phyloP scores from a whole-genome alignment of 495 filamentous ascomycete genomes.

The Darksidea phi region DNA sequence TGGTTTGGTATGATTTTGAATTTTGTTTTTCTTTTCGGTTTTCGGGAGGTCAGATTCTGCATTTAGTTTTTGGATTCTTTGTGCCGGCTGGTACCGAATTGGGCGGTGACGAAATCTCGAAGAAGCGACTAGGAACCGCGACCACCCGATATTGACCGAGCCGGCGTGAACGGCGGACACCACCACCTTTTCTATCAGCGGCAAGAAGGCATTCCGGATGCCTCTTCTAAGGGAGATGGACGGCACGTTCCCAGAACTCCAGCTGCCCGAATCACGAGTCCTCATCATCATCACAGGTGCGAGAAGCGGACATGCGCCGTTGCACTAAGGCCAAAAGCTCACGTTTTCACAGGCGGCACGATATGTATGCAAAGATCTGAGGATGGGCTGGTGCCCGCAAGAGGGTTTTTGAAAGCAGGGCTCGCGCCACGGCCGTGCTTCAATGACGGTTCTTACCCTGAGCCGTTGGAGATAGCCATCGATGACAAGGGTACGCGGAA shows the following conservation, averaged over 20 bases:
- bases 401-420: slow-evolving; percentile 78
- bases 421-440: slow-evolving; percentile 83
- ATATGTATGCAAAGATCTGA: slow-evolving; percentile 80
- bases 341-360: slow-evolving; percentile 63
- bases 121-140: too few relatives aligned
- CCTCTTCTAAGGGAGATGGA: slow-evolving; percentile 23
- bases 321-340: neutral
- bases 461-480: slow-evolving; percentile 54
- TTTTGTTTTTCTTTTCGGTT: too few relatives aligned
- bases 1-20: too few relatives aligned
- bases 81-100: too few relatives aligned
- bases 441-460: slow-evolving; percentile 74
- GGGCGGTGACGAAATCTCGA: too few relatives aligned
- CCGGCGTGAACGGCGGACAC: too few relatives aligned
- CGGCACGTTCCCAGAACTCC: slow-evolving; percentile 31
- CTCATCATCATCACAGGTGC: slow-evolving; percentile 81
- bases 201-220: neutral
- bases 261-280: slow-evolving; percentile 70
- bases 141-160: too few relatives aligned
- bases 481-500: slow-evolving; percentile 49
- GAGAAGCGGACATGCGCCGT: neutral
- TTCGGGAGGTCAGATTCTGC: too few relatives aligned
- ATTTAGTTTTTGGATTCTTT: too few relatives aligned
- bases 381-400: slow-evolving; percentile 53
- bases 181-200: neutral